phyloP scores from a whole-genome alignment of 495 filamentous ascomycete genomes.

The Hypoxylon subgilvum region DNA sequence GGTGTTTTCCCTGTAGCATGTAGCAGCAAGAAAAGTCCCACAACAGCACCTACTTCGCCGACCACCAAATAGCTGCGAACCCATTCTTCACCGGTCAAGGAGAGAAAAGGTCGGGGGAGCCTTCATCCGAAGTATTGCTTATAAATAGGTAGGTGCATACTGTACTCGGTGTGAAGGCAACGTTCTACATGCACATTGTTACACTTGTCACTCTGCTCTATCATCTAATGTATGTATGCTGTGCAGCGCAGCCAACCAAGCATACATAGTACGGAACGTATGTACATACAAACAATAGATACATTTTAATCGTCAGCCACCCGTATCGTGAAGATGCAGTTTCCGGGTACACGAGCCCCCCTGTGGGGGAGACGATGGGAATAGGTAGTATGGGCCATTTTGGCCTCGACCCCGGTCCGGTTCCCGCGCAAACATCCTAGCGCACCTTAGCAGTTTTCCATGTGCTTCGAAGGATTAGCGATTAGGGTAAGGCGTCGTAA shows the following conservation, averaged over 20 bases:
- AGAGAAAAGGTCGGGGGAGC: neutral
- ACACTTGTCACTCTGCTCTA: too few species aligned
- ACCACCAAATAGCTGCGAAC: neutral
- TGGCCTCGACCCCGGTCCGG: slow-evolving; percentile 38
- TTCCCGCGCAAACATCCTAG: slow-evolving; percentile 38
- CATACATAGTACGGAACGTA: too few species aligned
- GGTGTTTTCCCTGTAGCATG: neutral
- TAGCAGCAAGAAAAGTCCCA: neutral
- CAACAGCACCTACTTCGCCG: too few species aligned
- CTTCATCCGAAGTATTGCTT: slow-evolving; percentile 22
- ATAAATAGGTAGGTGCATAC: too few species aligned
- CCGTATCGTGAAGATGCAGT: slow-evolving; percentile 17
- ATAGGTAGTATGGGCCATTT: slow-evolving; percentile 24
- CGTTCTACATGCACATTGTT: slow-evolving; percentile 6
- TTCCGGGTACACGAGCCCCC: slow-evolving; percentile 20
- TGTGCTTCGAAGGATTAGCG: slow-evolving; percentile 35
- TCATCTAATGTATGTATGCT: too few species aligned
- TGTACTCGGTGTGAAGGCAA: slow-evolving; percentile 9
- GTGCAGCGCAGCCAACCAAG: too few species aligned
- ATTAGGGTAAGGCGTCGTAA: slow-evolving; percentile 17
- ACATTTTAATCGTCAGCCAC: neutral
- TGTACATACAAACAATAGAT: too few species aligned
- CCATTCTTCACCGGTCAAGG: slow-evolving; percentile 15
- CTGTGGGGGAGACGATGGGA: slow-evolving; percentile 23
- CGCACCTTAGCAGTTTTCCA: slow-evolving; percentile 32